Evolutionary conservation across 2,329 filamentous ascomycete species (phyloP), one percentile per base, ranked within the genome.

Genomic region (Raffaelea ambrosiae): DNA sequence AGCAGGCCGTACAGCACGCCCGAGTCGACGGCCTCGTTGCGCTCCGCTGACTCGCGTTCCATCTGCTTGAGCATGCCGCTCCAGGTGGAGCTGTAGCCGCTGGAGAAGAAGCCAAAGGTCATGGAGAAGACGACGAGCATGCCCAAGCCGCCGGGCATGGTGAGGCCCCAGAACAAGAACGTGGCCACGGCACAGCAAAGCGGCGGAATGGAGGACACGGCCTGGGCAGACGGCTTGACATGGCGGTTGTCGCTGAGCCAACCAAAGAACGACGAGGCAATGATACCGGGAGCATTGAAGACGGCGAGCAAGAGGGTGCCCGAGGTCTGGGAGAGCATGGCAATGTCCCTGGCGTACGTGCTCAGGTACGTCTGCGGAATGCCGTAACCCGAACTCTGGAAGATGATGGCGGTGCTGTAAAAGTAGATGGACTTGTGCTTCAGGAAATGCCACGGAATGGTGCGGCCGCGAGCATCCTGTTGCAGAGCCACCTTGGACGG

Each of bases 71-170:
- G 20, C 18, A 48, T 40, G 23, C 14, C 47, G 10, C 41, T 41
- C 47, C 47, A 48, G 18, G 36, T 48, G 14, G 47, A 41, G 29
- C 47, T 48, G 23, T 48, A 48, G 9, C 47, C 47, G 19, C 47
- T 40, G 19, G 35, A 19, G 18, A 48, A 48, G 43, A 45, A 48
- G 36, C 47, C 47, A 42, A 45, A 48, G 16, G 38, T 40, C 18
- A 48, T 33, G 9, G 47, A 45, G 21, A 41, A 48, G 26, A 48
- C 13, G 18, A 48, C 43, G 8, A 45, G 26, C 5, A 48, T 18
- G 16, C 36, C 43, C 35, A 48, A 10, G 29, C 39, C 36, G 18
- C 47, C 36, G 10, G 10, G 41, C 14, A 41, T 22, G 13, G 47
- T 33, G 14, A 48, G 36, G 14, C 47, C 47, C 42, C 47, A 45